A percentile compares a stretch with the other conserved stretches of the same genome.
Evolutionary conservation across 176 grass and related monocot species (phyloP).

Genomic region (Ananas comosus): DNA sequence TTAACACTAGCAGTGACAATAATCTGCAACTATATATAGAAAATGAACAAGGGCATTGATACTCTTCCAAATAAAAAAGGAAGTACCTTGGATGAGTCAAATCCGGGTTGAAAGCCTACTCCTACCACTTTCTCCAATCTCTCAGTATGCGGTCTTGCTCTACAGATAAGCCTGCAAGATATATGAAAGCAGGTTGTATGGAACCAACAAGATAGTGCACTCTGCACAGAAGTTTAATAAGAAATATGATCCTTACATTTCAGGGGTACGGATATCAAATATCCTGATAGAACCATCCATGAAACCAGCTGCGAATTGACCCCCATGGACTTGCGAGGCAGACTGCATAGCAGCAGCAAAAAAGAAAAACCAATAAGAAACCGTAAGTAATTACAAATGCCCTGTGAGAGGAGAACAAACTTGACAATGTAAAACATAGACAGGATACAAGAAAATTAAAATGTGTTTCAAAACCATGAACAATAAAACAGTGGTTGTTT

Average conservation of each 20-base stretch:
- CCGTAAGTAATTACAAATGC: no score
- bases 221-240: constrained; percentile 1
- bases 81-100: constrained; percentile 81
- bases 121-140: constrained; percentile 77
- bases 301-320: constrained; percentile 81
- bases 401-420: no score
- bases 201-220: not conserved
- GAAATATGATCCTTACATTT: constrained; percentile 36
- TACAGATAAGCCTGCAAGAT: constrained; percentile 54
- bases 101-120: constrained; percentile 86
- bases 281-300: constrained; percentile 64
- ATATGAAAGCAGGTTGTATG: not conserved
- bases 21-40: constrained; percentile 20
- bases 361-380: constrained; percentile 5
- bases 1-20: not conserved
- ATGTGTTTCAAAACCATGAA: no score
- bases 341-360: constrained; percentile 47
- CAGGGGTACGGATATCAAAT: constrained; percentile 73
- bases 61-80: not conserved
- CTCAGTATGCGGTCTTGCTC: constrained; percentile 63
- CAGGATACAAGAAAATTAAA: no score
- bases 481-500: no score
- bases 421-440: no score
- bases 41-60: constrained; percentile 12
- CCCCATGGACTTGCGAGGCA: constrained; percentile 52